phyloP scores from a whole-genome alignment of 2,329 filamentous ascomycete species.

The Fusarium sp. region DNA sequence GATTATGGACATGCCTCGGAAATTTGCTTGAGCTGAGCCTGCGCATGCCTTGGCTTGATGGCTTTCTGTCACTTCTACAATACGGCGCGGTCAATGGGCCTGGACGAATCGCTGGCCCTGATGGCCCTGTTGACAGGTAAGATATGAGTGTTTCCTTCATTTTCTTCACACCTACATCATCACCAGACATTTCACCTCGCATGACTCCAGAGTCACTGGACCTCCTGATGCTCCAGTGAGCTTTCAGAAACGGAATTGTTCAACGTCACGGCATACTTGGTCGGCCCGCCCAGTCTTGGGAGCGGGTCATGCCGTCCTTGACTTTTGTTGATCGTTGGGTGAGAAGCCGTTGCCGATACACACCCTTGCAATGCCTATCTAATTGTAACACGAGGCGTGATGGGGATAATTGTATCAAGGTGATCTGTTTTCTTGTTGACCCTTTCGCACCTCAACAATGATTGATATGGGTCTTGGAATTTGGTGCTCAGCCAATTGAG shows the following conservation, averaged over 20 bases:
- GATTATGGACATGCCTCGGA: slow-evolving; percentile 78
- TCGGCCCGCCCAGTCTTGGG: slow-evolving; percentile 34
- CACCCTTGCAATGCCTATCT: slow-evolving; percentile 26
- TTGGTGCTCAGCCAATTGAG: slow-evolving; percentile 54
- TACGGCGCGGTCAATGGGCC: slow-evolving; percentile 78
- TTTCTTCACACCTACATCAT: slow-evolving; percentile 44
- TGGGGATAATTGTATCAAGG: slow-evolving; percentile 1
- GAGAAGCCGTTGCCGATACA: slow-evolving; percentile 16
- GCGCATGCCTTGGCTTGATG: slow-evolving; percentile 92
- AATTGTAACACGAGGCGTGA: slow-evolving; percentile 4
- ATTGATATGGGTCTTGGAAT: slow-evolving; percentile 32
- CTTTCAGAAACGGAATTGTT: slow-evolving; percentile 42
- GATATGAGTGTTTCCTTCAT: slow-evolving; percentile 53
- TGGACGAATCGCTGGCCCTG: slow-evolving; percentile 76
- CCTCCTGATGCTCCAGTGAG: slow-evolving; percentile 53
- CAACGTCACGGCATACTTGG: slow-evolving; percentile 28
- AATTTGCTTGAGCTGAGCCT: slow-evolving; percentile 77
- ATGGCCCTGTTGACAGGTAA: slow-evolving; percentile 92
- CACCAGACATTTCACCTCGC: slow-evolving; percentile 53
- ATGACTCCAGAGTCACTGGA: slow-evolving; percentile 61
- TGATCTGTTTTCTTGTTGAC: slow-evolving; percentile 11
- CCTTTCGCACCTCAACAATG: slow-evolving; percentile 30
- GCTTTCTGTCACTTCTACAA: slow-evolving; percentile 79
- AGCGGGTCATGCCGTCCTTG: slow-evolving; percentile 34
- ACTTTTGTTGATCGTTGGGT: slow-evolving; percentile 11